Base-by-base conservation (phyloP, 306 rosid genomes). In the Phaseolus lunatus region DNA sequence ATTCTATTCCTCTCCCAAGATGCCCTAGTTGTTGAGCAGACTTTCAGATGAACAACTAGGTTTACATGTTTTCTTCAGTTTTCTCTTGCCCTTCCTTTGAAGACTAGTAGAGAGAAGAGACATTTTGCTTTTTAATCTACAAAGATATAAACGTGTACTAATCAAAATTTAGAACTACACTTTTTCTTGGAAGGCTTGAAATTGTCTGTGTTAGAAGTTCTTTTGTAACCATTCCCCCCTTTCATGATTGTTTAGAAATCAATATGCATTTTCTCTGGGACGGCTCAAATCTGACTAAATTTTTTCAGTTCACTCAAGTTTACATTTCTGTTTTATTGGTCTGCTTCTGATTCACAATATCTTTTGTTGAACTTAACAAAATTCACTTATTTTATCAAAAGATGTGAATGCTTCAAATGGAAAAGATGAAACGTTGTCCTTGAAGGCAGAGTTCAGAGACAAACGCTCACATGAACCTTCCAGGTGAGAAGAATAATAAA, bases 401-500 rank as follows among this genome's bases (percentile, higher is more conserved):
- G 88, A 45, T 77, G 79, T 58, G 8, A 87, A 24, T 70, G 84
- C 66, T 81, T 80, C 89, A 64, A 71, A 71, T 77, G 83, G 76
- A n/a, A 84, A 85, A 54, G 77, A 53, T 70, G 88, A 75, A 63
- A 68, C 84, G 0, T 52, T 59, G 56, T 63, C 89, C 64, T 35
- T n/a, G 54, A 78, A 81, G 57, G 83, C 79, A 54, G 83, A 85
- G 61, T 15, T 84, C 14, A 27, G 67, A 67, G 74, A 73, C 45
- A 73, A 80, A 72, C 82, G 70, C 81, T 48, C 70, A 43, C 70
- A 67, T 49, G 88, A 87, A 72, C 48, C 83, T 81, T 79, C 89
- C 81, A 63, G 68, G 97, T 93, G 76, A 87, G 96, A 67, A 54
- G 43, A 65, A 11, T 54, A 56, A 62, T 66, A 33, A 33, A 27